Percentiles rank a stretch among this genome's conserved stretches.
phyloP scores from a whole-genome alignment of 2,329 filamentous ascomycete genomes.

The Hypoxylon sp. region DNA sequence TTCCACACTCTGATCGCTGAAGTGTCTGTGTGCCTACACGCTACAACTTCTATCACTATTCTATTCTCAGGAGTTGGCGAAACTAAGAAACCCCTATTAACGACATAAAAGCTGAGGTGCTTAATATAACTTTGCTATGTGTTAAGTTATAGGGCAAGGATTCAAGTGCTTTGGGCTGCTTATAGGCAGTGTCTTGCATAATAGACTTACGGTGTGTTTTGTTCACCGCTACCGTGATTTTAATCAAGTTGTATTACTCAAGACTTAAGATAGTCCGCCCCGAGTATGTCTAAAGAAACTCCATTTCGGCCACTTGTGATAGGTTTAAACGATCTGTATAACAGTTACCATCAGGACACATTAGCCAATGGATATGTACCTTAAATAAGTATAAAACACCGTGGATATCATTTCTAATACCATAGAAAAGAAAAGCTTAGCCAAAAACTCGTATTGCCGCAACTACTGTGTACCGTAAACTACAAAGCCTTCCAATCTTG shows the following conservation, averaged over 20 bases:
- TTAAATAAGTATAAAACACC: neutral
- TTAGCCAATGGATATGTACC: neutral
- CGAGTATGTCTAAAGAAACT: slow-evolving; percentile 18
- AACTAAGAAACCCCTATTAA: neutral
- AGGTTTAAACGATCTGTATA: neutral
- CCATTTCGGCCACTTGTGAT: slow-evolving; percentile 8
- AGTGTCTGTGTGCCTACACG: slow-evolving; percentile 3
- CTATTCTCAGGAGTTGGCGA: neutral
- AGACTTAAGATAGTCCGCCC: slow-evolving; percentile 10
- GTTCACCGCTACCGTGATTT: slow-evolving; percentile 27
- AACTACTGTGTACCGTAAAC: slow-evolving; percentile 39
- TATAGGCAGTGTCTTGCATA: neutral
- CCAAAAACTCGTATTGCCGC: slow-evolving; percentile 42
- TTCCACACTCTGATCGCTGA: neutral
- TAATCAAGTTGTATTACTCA: slow-evolving; percentile 6
- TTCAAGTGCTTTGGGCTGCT: neutral
- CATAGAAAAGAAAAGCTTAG: slow-evolving; percentile 22
- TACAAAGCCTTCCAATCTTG: slow-evolving; percentile 48
- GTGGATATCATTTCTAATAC: neutral
- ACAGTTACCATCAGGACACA: neutral
- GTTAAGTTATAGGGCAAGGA: neutral
- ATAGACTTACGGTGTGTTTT: slow-evolving; percentile 10
- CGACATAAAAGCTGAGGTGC: neutral
- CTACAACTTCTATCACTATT: neutral
- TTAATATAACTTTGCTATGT: neutral